Evolutionary conservation across 2,329 filamentous ascomycete genomes (phyloP), one percentile per base, ranked within the genome.

Genomic region (Beauveria sp.): DNA sequence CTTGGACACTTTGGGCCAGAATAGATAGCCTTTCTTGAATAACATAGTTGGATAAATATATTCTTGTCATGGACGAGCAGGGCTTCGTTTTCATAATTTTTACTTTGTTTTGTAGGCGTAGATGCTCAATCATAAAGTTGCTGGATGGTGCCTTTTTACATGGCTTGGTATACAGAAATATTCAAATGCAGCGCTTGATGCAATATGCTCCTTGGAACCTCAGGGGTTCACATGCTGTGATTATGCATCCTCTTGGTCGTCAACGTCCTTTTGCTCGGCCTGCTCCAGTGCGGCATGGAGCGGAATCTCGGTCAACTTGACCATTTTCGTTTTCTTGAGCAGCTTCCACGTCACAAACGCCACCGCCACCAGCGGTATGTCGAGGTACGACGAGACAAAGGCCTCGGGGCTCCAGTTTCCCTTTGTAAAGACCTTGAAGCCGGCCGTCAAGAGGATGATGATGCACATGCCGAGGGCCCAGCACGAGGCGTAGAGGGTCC

Each of bases 401-500:
- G 72, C 75, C 22, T 78, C 78, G 0, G 82, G 68, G 61, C 81
- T 75, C 84, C 84, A 88, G 62, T 83, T 80, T 2, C 84, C 84
- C 42, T 73, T 73, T 1, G 83, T 85, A 63, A 88, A 88, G 3
- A 84, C 82, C 2, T 76, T 69, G 66, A 91, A 91, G 0, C 88
- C 88, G 43, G 85, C 83, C 4, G 89, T 91, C 46, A 91, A 77
- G 3, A 92, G 74, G 63, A 91, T 87, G 46, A 88, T 72, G 31
- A 86, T 75, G 68, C 80, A 84, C 77, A 87, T 83, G 64, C 78
- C 69, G 5, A 93, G 76, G 0, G 84, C 83, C 9, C 76, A 73
- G 66, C 80, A 87, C 0, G 89, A 89, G 14, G 80, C 82, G 65
- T 85, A 86, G 14, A 79, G 68, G 5, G 85, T 87, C 80, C 84